Evolutionary conservation across 2,329 filamentous ascomycete genomes (phyloP).

Genomic region (Stachybotrys echinatus): DNA sequence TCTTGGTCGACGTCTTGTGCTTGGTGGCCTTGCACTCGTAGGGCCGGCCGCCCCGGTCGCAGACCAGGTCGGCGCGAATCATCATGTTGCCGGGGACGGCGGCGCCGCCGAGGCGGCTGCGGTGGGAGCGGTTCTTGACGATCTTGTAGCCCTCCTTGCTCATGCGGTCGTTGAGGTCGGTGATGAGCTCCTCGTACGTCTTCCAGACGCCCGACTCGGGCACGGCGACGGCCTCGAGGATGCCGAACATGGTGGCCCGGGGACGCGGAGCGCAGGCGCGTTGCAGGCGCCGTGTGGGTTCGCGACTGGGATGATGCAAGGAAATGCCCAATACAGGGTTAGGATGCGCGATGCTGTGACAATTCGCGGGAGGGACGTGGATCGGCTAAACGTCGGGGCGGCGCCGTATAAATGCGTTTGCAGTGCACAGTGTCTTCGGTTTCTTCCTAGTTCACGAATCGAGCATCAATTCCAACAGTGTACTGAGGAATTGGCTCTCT

Average conservation of each 20-base stretch:
- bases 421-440: too few species aligned
- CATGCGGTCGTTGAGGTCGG: constrained; percentile 33
- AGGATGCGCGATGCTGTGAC: background rate
- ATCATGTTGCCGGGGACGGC: constrained; percentile 36
- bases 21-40: constrained; percentile 39
- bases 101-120: constrained; percentile 32
- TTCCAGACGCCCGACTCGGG: constrained; percentile 26
- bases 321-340: too few species aligned
- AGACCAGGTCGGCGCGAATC: constrained; percentile 39
- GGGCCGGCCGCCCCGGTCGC: constrained; percentile 36
- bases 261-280: too few species aligned
- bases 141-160: constrained; percentile 40
- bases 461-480: too few species aligned
- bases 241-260: constrained; percentile 32
- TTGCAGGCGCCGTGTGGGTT: background rate
- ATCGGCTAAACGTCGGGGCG: background rate
- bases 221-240: constrained; percentile 32
- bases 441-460: too few species aligned
- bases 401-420: too few species aligned
- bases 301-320: too few species aligned
- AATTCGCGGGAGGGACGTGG: background rate
- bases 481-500: too few species aligned
- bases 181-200: constrained; percentile 36
- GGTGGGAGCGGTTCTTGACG: constrained; percentile 38
- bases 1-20: constrained; percentile 40